Conservation (phyloP, 1,284 basidiomycete species). For the Vanrija sp. region DNA sequence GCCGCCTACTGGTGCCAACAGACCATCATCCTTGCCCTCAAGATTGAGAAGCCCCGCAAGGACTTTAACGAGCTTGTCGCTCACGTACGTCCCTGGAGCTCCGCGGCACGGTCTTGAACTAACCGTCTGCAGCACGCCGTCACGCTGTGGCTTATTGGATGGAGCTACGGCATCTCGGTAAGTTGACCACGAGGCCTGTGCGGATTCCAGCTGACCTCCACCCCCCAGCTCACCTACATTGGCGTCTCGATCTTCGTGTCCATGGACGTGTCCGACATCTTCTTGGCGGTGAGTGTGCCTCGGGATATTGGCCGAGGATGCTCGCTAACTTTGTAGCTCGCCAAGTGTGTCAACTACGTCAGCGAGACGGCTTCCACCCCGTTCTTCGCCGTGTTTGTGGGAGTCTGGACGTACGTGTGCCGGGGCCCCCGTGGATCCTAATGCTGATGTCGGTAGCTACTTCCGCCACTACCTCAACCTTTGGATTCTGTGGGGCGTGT, state of each 20-base stretch:
- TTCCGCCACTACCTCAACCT: slow-evolving; percentile 94
- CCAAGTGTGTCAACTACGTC: slow-evolving; percentile 84
- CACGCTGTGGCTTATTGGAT: slow-evolving; percentile 91
- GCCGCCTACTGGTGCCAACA: slow-evolving; percentile 93
- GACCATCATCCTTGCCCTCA: slow-evolving; percentile 75
- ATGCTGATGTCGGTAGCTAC: slow-evolving; percentile 58
- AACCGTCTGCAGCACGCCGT: slow-evolving; percentile 68
- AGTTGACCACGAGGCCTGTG: slow-evolving; percentile 5
- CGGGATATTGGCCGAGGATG: background rate
- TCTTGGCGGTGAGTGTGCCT: slow-evolving; percentile 65
- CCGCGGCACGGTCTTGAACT: background rate
- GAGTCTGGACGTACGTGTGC: slow-evolving; percentile 71
- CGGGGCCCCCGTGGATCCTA: background rate
- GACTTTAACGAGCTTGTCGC: slow-evolving; percentile 82
- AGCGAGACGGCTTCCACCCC: slow-evolving; percentile 63
- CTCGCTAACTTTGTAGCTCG: slow-evolving; percentile 54
- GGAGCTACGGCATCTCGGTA: slow-evolving; percentile 79
- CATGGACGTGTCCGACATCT: slow-evolving; percentile 93
- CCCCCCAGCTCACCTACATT: slow-evolving; percentile 63
- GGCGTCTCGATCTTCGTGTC: slow-evolving; percentile 91
- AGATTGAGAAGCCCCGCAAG: slow-evolving; percentile 89
- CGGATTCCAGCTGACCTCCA: background rate
- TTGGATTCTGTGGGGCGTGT: slow-evolving; percentile 81
- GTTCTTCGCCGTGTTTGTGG: slow-evolving; percentile 66
- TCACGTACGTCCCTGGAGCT: slow-evolving; percentile 44